Percentiles rank a stretch among this genome's conserved stretches.
Evolutionary conservation across 345 rosid species (phyloP).

Genomic region (Lepidium sativum): DNA sequence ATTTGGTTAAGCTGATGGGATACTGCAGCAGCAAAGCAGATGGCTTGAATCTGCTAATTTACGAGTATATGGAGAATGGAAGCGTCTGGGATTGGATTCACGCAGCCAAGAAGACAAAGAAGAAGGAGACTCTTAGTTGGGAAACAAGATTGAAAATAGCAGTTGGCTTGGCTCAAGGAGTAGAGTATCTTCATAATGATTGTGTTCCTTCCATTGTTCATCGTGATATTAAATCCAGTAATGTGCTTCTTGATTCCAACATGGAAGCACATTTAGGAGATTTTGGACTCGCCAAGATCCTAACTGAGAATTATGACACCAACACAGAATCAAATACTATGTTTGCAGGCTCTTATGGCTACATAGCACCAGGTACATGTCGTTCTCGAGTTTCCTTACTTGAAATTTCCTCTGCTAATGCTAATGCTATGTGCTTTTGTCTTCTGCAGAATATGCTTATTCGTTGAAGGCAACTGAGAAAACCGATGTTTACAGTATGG

Average conservation of each 20-base stretch:
- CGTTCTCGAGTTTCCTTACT: not conserved
- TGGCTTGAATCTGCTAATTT: conserved; percentile 71
- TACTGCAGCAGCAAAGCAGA: conserved; percentile 54
- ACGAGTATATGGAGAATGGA: conserved; percentile 92
- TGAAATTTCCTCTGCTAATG: not conserved
- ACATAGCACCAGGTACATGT: conserved; percentile 79
- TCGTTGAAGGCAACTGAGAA: conserved; percentile 73
- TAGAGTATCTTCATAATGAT: conserved; percentile 88
- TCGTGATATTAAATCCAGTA: conserved; percentile 87
- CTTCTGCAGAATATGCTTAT: conserved; percentile 67
- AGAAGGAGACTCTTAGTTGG: conserved; percentile 55
- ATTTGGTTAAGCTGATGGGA: conserved; percentile 78
- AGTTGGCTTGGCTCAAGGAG: conserved; percentile 76
- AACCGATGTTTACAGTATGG: conserved; percentile 86
- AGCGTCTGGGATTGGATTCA: conserved; percentile 95
- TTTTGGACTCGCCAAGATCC: conserved; percentile 81
- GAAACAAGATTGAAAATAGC: conserved; percentile 69
- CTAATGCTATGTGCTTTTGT: not conserved
- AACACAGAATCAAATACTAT: conserved; percentile 59
- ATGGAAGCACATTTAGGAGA: conserved; percentile 95
- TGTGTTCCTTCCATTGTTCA: conserved; percentile 75
- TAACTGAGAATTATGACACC: conserved; percentile 44
- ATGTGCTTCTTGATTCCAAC: conserved; percentile 60
- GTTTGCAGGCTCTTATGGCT: conserved; percentile 94
- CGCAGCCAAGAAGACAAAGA: conserved; percentile 29